These are phyloP conservation scores for Naegleria fowleri DNA, from an alignment of 208 protist genomes.

Conservation along the genomic window DNA sequence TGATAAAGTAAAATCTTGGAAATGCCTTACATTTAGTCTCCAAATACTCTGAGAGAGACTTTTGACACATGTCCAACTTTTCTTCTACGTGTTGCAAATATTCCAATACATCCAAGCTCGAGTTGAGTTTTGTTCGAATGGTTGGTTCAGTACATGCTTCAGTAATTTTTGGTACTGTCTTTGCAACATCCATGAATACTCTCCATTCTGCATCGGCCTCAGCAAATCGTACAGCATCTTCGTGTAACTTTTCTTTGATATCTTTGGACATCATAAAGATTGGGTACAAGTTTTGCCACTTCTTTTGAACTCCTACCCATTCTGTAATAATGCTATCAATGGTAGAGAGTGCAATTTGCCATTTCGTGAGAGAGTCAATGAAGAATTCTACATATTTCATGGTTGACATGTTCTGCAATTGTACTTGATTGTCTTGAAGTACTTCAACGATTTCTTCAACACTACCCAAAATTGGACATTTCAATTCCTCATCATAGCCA, in stretches of 20 bases:
- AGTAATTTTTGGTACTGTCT: slow-evolving; percentile 42
- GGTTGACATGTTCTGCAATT: slow-evolving; percentile 88
- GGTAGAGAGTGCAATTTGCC: slow-evolving; percentile 87
- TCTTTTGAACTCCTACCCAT: slow-evolving; percentile 89
- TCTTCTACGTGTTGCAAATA: slow-evolving; percentile 51
- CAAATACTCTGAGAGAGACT: slow-evolving; percentile 92
- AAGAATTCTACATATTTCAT: slow-evolving; percentile 92
- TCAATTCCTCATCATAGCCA: slow-evolving; percentile 64
- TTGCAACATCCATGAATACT: slow-evolving; percentile 35
- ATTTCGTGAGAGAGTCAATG: slow-evolving; percentile 82
- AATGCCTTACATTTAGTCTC: slow-evolving; percentile 95
- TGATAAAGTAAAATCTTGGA: slow-evolving; percentile 95
- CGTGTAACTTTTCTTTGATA: slow-evolving; percentile 91
- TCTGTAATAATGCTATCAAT: slow-evolving; percentile 90
- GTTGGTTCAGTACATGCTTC: slow-evolving; percentile 38
- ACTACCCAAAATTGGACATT: slow-evolving; percentile 75
- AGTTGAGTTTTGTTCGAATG: slow-evolving; percentile 37
- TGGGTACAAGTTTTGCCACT: slow-evolving; percentile 93
- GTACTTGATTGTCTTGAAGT: slow-evolving; percentile 87
- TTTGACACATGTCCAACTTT: slow-evolving; percentile 87
- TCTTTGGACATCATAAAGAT: slow-evolving; percentile 96
- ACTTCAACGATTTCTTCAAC: slow-evolving; percentile 89
- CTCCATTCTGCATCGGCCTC: slow-evolving; percentile 44
- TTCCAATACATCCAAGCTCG: slow-evolving; percentile 44
- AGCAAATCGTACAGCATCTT: slow-evolving; percentile 67